Conservation (phyloP, 2,329 filamentous ascomycete genomes). For the Colletotrichum trifolii region DNA sequence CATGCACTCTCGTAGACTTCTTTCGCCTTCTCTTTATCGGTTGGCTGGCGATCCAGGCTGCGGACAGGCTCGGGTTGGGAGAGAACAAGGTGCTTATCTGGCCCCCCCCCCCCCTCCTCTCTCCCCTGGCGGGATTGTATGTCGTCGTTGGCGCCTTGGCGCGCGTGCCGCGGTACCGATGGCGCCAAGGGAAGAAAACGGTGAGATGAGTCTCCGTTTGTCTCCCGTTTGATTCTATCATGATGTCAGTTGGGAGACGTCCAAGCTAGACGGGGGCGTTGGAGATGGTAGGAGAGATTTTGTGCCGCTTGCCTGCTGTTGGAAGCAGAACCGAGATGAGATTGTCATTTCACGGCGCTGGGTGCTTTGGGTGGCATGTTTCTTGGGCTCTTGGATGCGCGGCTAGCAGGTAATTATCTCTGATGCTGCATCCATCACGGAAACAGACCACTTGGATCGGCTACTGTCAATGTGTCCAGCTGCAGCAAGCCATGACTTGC, state of each 20-base stretch:
- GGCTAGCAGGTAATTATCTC: not conserved
- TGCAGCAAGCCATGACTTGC: too few relatives aligned
- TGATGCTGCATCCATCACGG: not conserved
- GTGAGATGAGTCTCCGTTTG: not conserved
- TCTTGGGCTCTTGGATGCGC: not conserved
- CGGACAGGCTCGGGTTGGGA: not conserved
- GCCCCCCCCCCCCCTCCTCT: not conserved
- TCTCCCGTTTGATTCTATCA: too few relatives aligned
- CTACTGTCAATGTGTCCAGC: too few relatives aligned
- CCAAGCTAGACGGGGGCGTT: too few relatives aligned
- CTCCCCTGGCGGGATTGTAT: not conserved
- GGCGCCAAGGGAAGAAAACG: slow-evolving; percentile 22
- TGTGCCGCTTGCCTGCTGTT: slow-evolving; percentile 4
- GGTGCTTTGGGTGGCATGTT: slow-evolving; percentile 4
- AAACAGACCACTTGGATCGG: not conserved
- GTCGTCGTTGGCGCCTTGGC: slow-evolving; percentile 30
- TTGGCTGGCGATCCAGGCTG: not conserved
- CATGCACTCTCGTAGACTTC: not conserved
- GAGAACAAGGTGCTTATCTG: slow-evolving; percentile 22
- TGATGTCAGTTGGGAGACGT: too few relatives aligned
- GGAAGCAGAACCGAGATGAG: slow-evolving; percentile 22
- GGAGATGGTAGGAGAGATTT: not conserved
- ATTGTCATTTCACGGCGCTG: not conserved
- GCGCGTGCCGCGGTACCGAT: slow-evolving; percentile 32
- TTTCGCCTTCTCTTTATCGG: not conserved